phyloP scores from a whole-genome alignment of 2,329 filamentous ascomycete genomes.

The Lojkania enalia region DNA sequence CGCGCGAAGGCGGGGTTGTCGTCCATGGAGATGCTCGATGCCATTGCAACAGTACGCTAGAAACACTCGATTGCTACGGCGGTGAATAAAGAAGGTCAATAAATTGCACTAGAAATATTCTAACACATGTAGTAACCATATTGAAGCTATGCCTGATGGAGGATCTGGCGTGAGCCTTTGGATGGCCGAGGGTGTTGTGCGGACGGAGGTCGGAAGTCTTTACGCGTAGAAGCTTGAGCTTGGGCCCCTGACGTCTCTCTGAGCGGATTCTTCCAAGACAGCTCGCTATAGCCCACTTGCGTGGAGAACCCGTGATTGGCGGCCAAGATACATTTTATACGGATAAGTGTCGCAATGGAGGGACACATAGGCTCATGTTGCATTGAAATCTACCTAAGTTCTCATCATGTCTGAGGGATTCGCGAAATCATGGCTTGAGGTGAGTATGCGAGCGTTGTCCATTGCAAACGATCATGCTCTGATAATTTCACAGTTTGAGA shows the following conservation, averaged over 20 bases:
- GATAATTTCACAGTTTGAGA: conserved; percentile 30
- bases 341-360: conserved; percentile 11
- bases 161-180: conserved; percentile 8
- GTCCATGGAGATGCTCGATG: conserved; percentile 25
- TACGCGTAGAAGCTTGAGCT: conserved; percentile 24
- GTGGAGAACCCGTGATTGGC: conserved; percentile 6
- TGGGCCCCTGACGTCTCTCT: conserved; percentile 13
- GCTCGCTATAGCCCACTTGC: not conserved
- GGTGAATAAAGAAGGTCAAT: conserved; percentile 13
- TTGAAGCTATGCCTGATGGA: conserved; percentile 19
- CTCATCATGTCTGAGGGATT: conserved; percentile 20
- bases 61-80: conserved; percentile 6
- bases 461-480: conserved; percentile 10
- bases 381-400: conserved; percentile 14
- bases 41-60: conserved; percentile 14
- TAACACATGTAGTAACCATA: conserved; percentile 17
- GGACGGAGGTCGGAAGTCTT: conserved; percentile 25
- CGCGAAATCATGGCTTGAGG: conserved; percentile 35
- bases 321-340: conserved; percentile 2
- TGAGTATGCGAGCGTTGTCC: conserved; percentile 4
- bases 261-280: conserved; percentile 9
- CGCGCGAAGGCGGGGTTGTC: conserved; percentile 43
- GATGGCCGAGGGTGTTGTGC: conserved; percentile 28
- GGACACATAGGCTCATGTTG: conserved; percentile 3
- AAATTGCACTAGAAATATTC: conserved; percentile 6